Conservation (phyloP, 208 protist genomes). For the Trypanosoma conorhini region DNA sequence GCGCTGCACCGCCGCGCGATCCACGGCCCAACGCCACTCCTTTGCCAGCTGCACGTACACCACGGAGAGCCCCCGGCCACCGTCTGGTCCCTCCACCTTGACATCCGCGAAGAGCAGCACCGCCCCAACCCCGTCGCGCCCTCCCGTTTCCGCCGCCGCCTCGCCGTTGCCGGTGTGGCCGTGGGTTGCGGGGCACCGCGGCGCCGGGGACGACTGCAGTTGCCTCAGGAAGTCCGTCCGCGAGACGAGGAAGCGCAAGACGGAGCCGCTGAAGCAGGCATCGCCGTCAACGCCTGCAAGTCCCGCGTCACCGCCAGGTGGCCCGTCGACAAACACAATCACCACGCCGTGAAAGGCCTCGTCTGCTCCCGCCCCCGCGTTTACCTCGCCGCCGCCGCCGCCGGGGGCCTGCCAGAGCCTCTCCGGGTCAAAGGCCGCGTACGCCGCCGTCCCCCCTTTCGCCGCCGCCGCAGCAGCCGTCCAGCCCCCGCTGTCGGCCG, state of each 20-base stretch:
- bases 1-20: constrained; percentile 13
- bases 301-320: neutral
- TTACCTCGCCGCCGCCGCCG: neutral
- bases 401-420: constrained; percentile 7
- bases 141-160: neutral
- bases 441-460: neutral
- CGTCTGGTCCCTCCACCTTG: neutral
- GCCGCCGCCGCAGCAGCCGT: too few relatives aligned
- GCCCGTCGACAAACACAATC: constrained; percentile 22
- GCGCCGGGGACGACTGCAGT: neutral
- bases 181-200: neutral
- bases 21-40: neutral
- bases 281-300: neutral
- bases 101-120: constrained; percentile 27
- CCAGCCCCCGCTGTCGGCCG: neutral
- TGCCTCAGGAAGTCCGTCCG: constrained; percentile 10
- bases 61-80: constrained; percentile 13
- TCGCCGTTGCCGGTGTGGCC: neutral
- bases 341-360: constrained; percentile 3
- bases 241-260: constrained; percentile 16
- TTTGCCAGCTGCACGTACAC: constrained; percentile 21
- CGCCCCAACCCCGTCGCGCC: constrained; percentile 1
- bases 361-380: neutral
- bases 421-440: constrained; percentile 12
- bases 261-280: neutral